Base-by-base conservation (phyloP, 2,329 filamentous ascomycete species). In the Aureobasidium zeae region DNA sequence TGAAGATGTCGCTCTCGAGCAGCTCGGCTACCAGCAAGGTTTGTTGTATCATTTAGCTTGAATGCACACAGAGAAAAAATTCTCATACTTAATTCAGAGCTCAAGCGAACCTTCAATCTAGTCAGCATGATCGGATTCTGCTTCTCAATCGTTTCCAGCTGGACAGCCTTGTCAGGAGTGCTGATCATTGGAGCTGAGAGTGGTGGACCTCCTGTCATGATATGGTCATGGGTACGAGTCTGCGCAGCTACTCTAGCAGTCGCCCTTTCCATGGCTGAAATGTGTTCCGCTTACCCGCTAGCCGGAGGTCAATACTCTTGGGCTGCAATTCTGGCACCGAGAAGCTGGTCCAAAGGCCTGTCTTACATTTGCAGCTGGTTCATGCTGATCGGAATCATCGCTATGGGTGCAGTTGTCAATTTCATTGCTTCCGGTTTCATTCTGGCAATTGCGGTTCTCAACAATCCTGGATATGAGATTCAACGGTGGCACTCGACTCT, bases 51-150 rank as follows among this genome's bases (percentile, higher is more conserved):
- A n/a, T n/a, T n/a, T n/a, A n/a, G n/a, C n/a, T n/a, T n/a, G n/a
- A n/a, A n/a, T n/a, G n/a, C n/a, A n/a, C n/a, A n/a, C n/a, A n/a
- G n/a, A n/a, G n/a, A n/a, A n/a, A n/a, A n/a, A n/a, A 24, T 17
- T 13, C 35, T 19, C 1, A n/a, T 26, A n/a, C 15, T 46, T 51
- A 3, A 0, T 30, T 2, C 43, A 73, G 72, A 77, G 56, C 65
- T 77, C 50, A 74, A 74, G 54, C 70, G 73, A 7, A 71, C 65
- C 7, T 77, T 77, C 51, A 64, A 70, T 8, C 56, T 76, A 5
- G 50, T 76, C 20, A 72, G 73, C 25, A 77, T 77, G 71, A 65
- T 77, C 24, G 74, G 72, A 1, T 77, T 78, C 58, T 70, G 66
- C 33, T 77, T 78, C 56, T 70, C 66, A 45, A 72, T 77, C 33